phyloP scores from a whole-genome alignment of 2,329 filamentous ascomycete species.

The Penicillium brasilianum region DNA sequence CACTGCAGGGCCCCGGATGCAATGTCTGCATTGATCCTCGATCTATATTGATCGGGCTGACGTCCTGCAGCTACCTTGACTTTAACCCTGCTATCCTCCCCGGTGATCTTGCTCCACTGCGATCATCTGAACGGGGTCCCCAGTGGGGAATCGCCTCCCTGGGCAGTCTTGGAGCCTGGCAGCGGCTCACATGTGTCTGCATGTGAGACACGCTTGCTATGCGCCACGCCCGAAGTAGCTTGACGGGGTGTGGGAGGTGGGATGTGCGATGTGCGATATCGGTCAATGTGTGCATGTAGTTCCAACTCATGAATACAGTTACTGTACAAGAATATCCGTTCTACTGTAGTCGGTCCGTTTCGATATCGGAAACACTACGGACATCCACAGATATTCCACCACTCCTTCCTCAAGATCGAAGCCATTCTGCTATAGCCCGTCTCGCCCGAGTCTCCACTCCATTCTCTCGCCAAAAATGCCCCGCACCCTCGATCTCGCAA shows the following conservation, averaged over 20 bases:
- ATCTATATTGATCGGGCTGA: slow-evolving; percentile 5
- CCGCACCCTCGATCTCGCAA: slow-evolving; percentile 58
- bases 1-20: neutral
- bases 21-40: neutral
- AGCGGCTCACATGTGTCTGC: slow-evolving; percentile 22
- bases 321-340: neutral
- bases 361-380: neutral
- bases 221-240: slow-evolving; percentile 1
- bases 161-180: neutral
- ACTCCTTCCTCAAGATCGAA: slow-evolving; percentile 16
- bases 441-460: slow-evolving; percentile 53
- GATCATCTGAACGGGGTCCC: slow-evolving; percentile 23
- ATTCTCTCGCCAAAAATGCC: slow-evolving; percentile 68
- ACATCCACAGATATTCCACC: neutral
- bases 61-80: neutral
- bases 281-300: neutral
- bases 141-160: slow-evolving; percentile 10
- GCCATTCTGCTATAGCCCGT: slow-evolving; percentile 48
- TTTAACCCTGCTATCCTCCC: neutral
- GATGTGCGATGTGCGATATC: slow-evolving; percentile 1
- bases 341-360: neutral
- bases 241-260: neutral
- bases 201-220: slow-evolving; percentile 21
- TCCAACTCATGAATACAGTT: neutral
- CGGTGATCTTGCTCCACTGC: slow-evolving; percentile 20